Percentiles rank a stretch among this genome's conserved stretches.
Conservation (phyloP, 345 rosid genomes). For the Cardamine resedifolia region DNA sequence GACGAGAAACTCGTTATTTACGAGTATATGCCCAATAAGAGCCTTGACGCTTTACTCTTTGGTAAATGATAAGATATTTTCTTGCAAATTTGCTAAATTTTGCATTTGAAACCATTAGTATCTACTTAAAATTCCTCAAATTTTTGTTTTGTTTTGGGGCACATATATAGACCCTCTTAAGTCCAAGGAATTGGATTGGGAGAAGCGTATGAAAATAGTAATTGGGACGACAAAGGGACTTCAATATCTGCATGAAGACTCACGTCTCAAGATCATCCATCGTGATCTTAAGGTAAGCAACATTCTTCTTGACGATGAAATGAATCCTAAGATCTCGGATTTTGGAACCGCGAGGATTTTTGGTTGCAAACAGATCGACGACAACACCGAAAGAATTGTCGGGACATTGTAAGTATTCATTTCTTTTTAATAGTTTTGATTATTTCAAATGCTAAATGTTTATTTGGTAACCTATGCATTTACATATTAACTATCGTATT, state of each 20-base stretch:
- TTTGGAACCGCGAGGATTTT: conserved; percentile 15
- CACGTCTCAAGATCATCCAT: conserved; percentile 18
- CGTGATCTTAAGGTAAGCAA: conserved; percentile 23
- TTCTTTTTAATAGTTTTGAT: neutral
- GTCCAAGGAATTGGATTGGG: conserved; percentile 8
- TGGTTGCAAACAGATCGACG: conserved; percentile 17
- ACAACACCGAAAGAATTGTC: conserved; percentile 1
- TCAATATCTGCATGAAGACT: conserved; percentile 18
- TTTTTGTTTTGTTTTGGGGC: neutral
- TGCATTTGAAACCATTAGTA: neutral
- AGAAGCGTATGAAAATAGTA: neutral
- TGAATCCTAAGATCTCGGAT: conserved; percentile 9
- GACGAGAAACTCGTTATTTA: conserved; percentile 25
- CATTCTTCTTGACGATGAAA: neutral
- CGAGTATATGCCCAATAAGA: conserved; percentile 26
- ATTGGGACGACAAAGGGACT: conserved; percentile 9
- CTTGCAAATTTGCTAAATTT: neutral
- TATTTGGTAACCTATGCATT: too few species aligned
- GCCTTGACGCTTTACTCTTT: conserved; percentile 20
- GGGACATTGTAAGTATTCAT: neutral
- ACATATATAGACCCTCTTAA: neutral
- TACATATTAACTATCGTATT: too few species aligned
- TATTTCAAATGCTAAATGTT: too few species aligned
- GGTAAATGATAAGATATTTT: neutral
- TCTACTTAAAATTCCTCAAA: neutral